Evolutionary conservation across 805 yeast species (phyloP).

Genomic region (Candida alai): DNA sequence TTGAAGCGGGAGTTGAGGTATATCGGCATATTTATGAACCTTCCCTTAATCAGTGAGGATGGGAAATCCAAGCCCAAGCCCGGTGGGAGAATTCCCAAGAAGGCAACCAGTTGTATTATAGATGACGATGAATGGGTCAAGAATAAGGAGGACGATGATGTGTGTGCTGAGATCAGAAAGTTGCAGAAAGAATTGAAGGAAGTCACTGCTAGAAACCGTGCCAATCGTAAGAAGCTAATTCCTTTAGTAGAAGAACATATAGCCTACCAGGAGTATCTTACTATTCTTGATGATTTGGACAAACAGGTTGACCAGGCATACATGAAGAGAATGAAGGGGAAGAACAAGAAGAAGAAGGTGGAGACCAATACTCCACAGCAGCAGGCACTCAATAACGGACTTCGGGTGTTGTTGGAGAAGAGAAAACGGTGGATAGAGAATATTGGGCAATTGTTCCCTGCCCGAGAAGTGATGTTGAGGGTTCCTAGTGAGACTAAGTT

Average conservation of each 20-base stretch:
- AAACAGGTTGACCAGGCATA: conserved; percentile 96
- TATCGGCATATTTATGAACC: conserved; percentile 82
- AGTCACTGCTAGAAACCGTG: conserved; percentile 60
- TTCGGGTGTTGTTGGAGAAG: conserved; percentile 78
- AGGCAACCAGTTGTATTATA: conserved; percentile 27
- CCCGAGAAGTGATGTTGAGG: conserved; percentile 67
- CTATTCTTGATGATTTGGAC: conserved; percentile 88
- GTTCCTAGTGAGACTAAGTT: conserved; percentile 67
- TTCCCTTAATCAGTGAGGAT: conserved; percentile 34
- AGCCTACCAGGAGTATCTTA: conserved; percentile 91
- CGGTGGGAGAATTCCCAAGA: conserved; percentile 20
- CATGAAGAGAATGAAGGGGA: conserved; percentile 72
- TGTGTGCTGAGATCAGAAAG: conserved; percentile 74
- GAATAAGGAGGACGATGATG: conserved; percentile 89
- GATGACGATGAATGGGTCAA: conserved; percentile 69
- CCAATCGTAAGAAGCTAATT: conserved; percentile 58
- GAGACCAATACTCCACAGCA: conserved; percentile 43
- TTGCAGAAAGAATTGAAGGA: conserved; percentile 66
- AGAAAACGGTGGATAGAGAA: conserved; percentile 83
- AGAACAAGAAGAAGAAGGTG: conserved; percentile 60
- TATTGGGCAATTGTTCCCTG: conserved; percentile 80
- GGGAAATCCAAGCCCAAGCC: conserved; percentile 22
- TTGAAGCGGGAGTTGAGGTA: conserved; percentile 82
- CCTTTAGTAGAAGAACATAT: conserved; percentile 82
- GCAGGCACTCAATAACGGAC: conserved; percentile 72